phyloP scores from a whole-genome alignment of 257 asterid genomes.

The Fraxinus cuspidata region DNA sequence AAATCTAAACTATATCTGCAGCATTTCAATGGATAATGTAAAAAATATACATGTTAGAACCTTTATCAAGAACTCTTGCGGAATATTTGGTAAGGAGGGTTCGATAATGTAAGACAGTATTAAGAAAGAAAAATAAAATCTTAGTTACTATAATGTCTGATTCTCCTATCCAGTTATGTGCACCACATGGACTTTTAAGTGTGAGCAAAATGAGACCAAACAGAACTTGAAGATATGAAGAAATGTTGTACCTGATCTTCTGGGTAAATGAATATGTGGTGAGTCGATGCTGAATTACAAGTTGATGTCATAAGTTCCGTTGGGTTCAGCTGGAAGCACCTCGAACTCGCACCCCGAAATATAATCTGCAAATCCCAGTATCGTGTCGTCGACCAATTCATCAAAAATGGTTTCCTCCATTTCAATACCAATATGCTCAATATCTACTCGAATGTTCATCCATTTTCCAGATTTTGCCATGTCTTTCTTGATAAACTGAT shows the following conservation, averaged over 20 bases:
- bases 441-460: slow-evolving; percentile 58
- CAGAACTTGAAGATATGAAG: background rate
- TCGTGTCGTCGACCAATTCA: slow-evolving; percentile 62
- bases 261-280: background rate
- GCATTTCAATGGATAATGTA: no score
- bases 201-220: no score
- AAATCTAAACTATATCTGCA: no score
- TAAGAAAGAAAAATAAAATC: no score
- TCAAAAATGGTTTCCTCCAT: slow-evolving; percentile 59
- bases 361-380: slow-evolving; percentile 40
- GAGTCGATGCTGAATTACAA: background rate
- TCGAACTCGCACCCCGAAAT: slow-evolving; percentile 21
- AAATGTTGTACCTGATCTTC: background rate
- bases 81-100: no score
- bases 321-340: slow-evolving; percentile 15
- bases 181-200: no score
- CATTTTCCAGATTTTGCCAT: slow-evolving; percentile 57
- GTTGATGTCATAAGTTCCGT: slow-evolving; percentile 31
- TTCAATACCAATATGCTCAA: slow-evolving; percentile 55
- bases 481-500: slow-evolving; percentile 66
- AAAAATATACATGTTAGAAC: no score
- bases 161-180: no score
- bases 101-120: no score
- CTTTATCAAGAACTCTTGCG: no score
- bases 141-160: no score